A percentile compares a stretch with the other conserved stretches of the same genome.
phyloP scores from a whole-genome alignment of 352 stramenopile species.

The Phytophthora uliginosa region DNA sequence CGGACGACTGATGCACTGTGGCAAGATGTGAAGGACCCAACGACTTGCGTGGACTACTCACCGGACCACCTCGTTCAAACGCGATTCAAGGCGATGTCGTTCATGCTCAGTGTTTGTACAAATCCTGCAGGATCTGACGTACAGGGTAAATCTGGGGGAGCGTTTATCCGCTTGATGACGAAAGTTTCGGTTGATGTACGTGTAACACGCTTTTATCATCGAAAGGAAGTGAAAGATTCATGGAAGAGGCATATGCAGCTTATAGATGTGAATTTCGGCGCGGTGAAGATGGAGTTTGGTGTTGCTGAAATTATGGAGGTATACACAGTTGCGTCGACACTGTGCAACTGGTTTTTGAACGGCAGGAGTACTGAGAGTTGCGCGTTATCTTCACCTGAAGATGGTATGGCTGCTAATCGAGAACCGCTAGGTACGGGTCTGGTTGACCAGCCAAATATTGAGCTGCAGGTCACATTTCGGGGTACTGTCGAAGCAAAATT shows the following conservation, averaged over 20 bases:
- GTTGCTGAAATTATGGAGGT: conserved; percentile 49
- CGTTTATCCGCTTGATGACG: conserved; percentile 38
- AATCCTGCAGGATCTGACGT: conserved; percentile 2
- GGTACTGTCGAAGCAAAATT: conserved; percentile 55
- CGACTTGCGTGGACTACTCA: conserved; percentile 63
- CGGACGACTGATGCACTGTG: conserved; percentile 73
- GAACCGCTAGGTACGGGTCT: not conserved
- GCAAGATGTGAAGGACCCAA: conserved; percentile 74
- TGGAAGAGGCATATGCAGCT: conserved; percentile 70
- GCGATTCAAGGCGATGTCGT: conserved; percentile 73
- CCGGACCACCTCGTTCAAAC: conserved; percentile 73
- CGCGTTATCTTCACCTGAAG: conserved; percentile 16
- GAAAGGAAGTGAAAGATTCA: conserved; percentile 41
- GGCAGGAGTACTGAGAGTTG: conserved; percentile 18
- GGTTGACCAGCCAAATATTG: conserved; percentile 45
- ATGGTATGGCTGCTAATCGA: conserved; percentile 30
- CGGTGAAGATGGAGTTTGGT: conserved; percentile 54
- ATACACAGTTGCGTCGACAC: conserved; percentile 26
- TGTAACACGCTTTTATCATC: conserved; percentile 67
- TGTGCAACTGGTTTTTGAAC: conserved; percentile 35
- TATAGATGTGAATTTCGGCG: conserved; percentile 67
- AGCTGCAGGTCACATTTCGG: conserved; percentile 66
- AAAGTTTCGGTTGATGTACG: conserved; percentile 61
- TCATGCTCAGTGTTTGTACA: conserved; percentile 52
- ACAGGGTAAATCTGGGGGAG: not conserved